Percentiles rank a stretch among this genome's conserved stretches.
These are phyloP conservation scores for Talaromyces proteolyticus DNA, from an alignment of 495 filamentous ascomycete genomes.

Conservation along the genomic window DNA sequence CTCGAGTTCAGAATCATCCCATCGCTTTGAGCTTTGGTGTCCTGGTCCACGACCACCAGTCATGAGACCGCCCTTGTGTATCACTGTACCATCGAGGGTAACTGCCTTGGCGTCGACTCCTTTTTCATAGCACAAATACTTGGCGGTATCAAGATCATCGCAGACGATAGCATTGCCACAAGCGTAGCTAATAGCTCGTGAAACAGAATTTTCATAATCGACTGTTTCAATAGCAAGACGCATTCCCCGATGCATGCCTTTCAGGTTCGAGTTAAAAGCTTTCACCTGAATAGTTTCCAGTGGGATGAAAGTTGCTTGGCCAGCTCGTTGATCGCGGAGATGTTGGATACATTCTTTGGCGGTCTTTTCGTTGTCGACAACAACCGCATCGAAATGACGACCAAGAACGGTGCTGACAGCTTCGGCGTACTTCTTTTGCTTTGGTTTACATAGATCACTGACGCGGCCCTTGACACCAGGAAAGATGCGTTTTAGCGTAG, in stretches of 20 bases:
- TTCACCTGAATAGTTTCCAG: slow-evolving; percentile 96
- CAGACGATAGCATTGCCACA: slow-evolving; percentile 96
- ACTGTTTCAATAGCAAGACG: slow-evolving; percentile 94
- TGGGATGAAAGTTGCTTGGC: slow-evolving; percentile 87
- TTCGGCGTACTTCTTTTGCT: slow-evolving; percentile 91
- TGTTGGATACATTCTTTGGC: slow-evolving; percentile 93
- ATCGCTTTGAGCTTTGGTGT: slow-evolving; percentile 70
- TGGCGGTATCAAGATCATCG: slow-evolving; percentile 78
- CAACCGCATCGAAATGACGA: slow-evolving; percentile 85
- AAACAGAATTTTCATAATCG: slow-evolving; percentile 80
- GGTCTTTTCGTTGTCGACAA: slow-evolving; percentile 95
- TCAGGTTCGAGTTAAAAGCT: slow-evolving; percentile 79
- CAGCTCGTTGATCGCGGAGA: slow-evolving; percentile 78
- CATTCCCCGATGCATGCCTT: slow-evolving; percentile 78
- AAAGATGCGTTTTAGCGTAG: slow-evolving; percentile 82
- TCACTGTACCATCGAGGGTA: slow-evolving; percentile 84
- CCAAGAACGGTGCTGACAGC: slow-evolving; percentile 91
- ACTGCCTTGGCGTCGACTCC: slow-evolving; percentile 90
- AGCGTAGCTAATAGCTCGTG: slow-evolving; percentile 89
- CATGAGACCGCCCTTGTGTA: slow-evolving; percentile 97
- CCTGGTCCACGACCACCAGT: slow-evolving; percentile 80
- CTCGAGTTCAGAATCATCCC: slow-evolving; percentile 85
- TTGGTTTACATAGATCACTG: slow-evolving; percentile 88
- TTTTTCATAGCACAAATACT: slow-evolving; percentile 80
- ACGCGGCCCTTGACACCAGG: slow-evolving; percentile 87